Evolutionary conservation across 441 rosid species (phyloP), one percentile per base, ranked within the genome.

Genomic region (Bruguiera hainesii): DNA sequence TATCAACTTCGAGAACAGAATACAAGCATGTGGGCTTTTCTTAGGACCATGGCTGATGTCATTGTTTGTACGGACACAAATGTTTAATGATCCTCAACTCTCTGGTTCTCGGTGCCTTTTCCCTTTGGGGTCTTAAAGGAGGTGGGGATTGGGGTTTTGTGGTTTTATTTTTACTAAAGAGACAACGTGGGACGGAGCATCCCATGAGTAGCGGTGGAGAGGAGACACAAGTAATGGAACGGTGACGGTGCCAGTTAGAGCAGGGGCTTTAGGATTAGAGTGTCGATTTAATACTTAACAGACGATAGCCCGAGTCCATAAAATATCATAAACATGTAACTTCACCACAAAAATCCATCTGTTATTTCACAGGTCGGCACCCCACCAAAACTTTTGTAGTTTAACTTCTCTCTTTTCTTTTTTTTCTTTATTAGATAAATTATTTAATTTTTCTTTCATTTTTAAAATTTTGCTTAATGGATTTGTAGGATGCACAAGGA

Each of bases 21-120:
- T 23, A 23, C 23, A 23, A 23, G 23, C 23, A 23, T 23, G 23
- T 23, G 23, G 23, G 23, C 23, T 23, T 23, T 23, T 23, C 23
- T 23, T 23, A 23, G 61, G 3, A 68, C 73, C 20, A 73, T 39
- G 1, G 64, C 37, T 1, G 79, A 68, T 15, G 82, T 77, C 85
- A 77, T 77, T 8, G 7, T 42, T 15, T 30, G 33, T 3, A 33
- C 7, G 37, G 8, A 33, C 5, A 0, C 37, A 33, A 30, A 25
- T 31, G 33, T 8, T 18, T 46, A 28, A 0, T 18, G 31, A 19
- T 6, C 25, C 6, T 0, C 37, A 35, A 18, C 3, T 6, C 1
- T 3, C 7, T 33, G 6, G 23, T 23, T 23, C 23, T 33, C 8
- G 7, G 8, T 39, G 7, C 2, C 19, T 50, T 18, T 19, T 37